phyloP scores from a whole-genome alignment of 345 rosid species.

The Ceriops zippeliana region DNA sequence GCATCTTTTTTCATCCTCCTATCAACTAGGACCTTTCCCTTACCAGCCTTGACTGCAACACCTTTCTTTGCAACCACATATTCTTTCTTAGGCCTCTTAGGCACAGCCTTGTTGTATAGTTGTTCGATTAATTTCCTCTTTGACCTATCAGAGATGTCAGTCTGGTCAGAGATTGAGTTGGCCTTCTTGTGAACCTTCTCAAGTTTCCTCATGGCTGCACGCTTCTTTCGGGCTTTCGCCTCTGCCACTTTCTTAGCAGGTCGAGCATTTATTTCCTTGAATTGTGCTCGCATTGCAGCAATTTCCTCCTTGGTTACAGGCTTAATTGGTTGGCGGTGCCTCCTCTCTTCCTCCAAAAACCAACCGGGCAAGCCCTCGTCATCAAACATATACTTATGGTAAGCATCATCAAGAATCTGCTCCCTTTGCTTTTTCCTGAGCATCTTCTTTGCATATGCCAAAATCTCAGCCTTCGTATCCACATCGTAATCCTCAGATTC shows the following conservation, averaged over 20 bases:
- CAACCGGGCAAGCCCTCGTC: constrained; percentile 74
- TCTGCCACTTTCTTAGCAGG: constrained; percentile 95
- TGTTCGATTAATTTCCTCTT: constrained; percentile 82
- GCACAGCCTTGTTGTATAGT: constrained; percentile 72
- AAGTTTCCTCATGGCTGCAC: constrained; percentile 58
- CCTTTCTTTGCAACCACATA: constrained; percentile 92
- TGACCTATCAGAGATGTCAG: constrained; percentile 71
- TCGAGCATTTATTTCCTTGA: constrained; percentile 84
- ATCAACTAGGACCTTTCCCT: constrained; percentile 85
- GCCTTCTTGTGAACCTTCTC: constrained; percentile 95
- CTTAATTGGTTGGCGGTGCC: constrained; percentile 67
- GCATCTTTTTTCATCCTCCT: constrained; percentile 81
- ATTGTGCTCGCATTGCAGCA: constrained; percentile 79
- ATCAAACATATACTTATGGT: constrained; percentile 72
- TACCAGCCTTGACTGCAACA: constrained; percentile 68
- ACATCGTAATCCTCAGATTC: constrained; percentile 57
- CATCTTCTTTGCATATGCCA: constrained; percentile 93
- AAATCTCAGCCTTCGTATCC: constrained; percentile 72
- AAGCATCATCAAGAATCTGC: constrained; percentile 75
- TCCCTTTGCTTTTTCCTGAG: constrained; percentile 84
- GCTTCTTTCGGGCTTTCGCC: constrained; percentile 92
- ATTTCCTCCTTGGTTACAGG: constrained; percentile 87
- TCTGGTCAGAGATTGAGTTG: constrained; percentile 65
- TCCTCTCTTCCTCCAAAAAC: constrained; percentile 85
- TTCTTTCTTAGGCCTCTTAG: constrained; percentile 69